Conservation (phyloP, 164 flowering plant species). For the Paratinospora sagittata region DNA sequence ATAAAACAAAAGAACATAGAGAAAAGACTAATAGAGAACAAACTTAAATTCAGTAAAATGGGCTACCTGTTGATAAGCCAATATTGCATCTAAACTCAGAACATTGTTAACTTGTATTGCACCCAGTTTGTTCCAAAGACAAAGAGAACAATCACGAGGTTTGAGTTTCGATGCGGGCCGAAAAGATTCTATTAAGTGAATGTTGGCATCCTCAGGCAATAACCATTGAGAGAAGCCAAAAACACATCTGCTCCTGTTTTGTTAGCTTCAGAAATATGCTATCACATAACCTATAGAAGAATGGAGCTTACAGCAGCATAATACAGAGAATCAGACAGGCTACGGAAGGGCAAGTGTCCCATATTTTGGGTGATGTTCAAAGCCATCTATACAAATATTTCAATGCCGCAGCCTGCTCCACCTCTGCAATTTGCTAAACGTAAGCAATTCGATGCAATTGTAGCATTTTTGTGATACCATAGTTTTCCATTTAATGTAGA, state of each 20-base stretch:
- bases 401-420: no score
- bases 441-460: no score
- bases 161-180: conserved; percentile 76
- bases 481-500: no score
- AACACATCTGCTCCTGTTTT: background rate
- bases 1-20: no score
- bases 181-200: conserved; percentile 67
- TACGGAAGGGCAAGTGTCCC: no score
- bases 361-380: no score
- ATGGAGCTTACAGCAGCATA: conserved; percentile 77
- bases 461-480: no score
- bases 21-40: background rate
- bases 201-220: conserved; percentile 92
- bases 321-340: conserved; percentile 53
- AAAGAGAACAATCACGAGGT: conserved; percentile 89
- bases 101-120: conserved; percentile 98
- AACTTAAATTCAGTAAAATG: background rate
- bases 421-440: no score
- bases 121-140: conserved; percentile 96
- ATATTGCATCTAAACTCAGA: conserved; percentile 92
- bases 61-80: conserved; percentile 85
- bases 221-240: conserved; percentile 13
- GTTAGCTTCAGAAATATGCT: background rate
- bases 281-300: background rate
- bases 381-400: no score